Evolutionary conservation across 2,329 filamentous ascomycete species (phyloP).

Genomic region (Orbilia brochopaga): DNA sequence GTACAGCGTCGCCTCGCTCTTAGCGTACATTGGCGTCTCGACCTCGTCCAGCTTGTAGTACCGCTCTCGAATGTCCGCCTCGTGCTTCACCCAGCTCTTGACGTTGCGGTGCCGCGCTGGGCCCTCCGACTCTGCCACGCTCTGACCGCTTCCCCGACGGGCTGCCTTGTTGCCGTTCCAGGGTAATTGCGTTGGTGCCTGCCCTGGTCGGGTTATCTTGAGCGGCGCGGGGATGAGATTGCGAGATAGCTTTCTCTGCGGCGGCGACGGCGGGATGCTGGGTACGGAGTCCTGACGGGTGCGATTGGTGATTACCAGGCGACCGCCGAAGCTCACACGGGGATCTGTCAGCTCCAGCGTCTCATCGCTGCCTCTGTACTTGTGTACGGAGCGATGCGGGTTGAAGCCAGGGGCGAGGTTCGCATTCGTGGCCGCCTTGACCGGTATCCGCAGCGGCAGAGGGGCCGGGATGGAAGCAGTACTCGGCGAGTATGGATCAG

Average conservation of each 20-base stretch:
- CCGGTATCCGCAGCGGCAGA: constrained; percentile 31
- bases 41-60: constrained; percentile 25
- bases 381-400: constrained; percentile 24
- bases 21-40: constrained; percentile 33
- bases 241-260: constrained; percentile 11
- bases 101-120: constrained; percentile 67
- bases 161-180: constrained; percentile 12
- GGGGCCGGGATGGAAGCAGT: constrained; percentile 27
- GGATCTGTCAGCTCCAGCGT: constrained; percentile 40
- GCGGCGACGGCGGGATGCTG: constrained; percentile 37
- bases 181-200: background rate
- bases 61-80: constrained; percentile 59
- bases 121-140: constrained; percentile 62
- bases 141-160: constrained; percentile 17
- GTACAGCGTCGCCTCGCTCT: constrained; percentile 40
- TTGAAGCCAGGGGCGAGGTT: background rate
- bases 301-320: constrained; percentile 41
- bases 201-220: background rate
- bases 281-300: constrained; percentile 37
- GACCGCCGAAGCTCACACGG: constrained; percentile 30
- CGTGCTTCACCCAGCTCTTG: constrained; percentile 70
- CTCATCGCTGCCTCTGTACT: constrained; percentile 42
- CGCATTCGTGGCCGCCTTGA: background rate
- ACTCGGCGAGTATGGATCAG: constrained; percentile 38
- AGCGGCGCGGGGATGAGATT: constrained; percentile 15